Conservation (phyloP, 129 eudicot species). For the Tagetes patula region DNA sequence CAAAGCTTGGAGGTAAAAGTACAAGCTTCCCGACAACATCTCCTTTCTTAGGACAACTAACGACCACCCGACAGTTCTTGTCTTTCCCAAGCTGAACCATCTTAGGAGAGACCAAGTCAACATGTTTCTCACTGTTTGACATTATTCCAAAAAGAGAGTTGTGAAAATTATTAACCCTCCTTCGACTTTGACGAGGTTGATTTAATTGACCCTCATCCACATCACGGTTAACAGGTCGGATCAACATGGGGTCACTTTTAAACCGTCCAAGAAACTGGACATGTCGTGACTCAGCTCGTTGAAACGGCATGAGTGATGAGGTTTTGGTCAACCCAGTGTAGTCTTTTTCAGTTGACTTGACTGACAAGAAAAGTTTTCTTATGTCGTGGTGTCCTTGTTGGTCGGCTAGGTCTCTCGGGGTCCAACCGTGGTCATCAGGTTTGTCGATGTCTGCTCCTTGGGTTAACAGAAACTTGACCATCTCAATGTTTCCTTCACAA, state of each 20-base stretch:
- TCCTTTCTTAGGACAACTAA: constrained; percentile 68
- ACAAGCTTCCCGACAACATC: constrained; percentile 71
- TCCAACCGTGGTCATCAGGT: constrained; percentile 74
- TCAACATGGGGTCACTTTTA: constrained; percentile 62
- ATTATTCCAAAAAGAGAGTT: constrained; percentile 85
- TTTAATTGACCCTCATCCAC: constrained; percentile 36
- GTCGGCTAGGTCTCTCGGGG: constrained; percentile 81
- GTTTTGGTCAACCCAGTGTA: constrained; percentile 29
- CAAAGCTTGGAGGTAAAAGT: constrained; percentile 63
- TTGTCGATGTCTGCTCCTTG: constrained; percentile 60
- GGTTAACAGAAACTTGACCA: constrained; percentile 58
- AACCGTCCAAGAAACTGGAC: constrained; percentile 63
- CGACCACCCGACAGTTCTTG: constrained; percentile 47
- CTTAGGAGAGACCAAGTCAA: constrained; percentile 33
- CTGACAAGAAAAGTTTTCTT: constrained; percentile 44
- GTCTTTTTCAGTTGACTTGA: constrained; percentile 25
- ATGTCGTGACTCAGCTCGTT: constrained; percentile 45
- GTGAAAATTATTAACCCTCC: constrained; percentile 52
- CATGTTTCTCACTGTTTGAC: constrained; percentile 47
- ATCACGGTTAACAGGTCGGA: constrained; percentile 36
- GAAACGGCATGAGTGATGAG: constrained; percentile 36
- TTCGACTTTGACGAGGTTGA: constrained; percentile 50
- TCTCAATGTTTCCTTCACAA: constrained; percentile 71
- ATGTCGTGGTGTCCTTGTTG: constrained; percentile 95
- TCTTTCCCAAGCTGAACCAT: constrained; percentile 10